These are phyloP conservation scores for Camellia oleifera DNA, from an alignment of 179 eudicot species.

Conservation along the genomic window DNA sequence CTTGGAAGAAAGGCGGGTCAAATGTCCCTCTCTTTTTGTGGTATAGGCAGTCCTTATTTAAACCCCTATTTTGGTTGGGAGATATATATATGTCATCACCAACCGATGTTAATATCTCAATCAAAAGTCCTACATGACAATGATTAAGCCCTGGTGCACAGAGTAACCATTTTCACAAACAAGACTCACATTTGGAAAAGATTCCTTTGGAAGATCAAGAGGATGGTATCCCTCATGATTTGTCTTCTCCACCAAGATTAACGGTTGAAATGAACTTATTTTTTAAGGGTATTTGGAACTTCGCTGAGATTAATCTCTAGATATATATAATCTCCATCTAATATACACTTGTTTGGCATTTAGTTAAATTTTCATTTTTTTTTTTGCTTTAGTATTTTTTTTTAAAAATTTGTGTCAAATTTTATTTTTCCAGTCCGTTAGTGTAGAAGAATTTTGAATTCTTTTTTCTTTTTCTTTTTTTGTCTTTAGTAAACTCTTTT, in stretches of 20 bases:
- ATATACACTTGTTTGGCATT: no score
- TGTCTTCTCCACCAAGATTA: slow-evolving; percentile 2
- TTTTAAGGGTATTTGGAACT: no score
- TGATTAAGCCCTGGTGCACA: not conserved
- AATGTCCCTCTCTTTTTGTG: slow-evolving; percentile 7
- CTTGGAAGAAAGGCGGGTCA: slow-evolving; percentile 14
- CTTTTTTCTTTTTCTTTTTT: no score
- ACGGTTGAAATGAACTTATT: not conserved
- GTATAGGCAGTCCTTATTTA: not conserved
- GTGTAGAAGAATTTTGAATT: no score
- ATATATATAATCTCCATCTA: no score
- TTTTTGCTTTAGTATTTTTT: no score
- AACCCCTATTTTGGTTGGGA: slow-evolving; percentile 3
- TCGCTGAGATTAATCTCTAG: no score
- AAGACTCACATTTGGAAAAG: not conserved
- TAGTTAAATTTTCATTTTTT: no score
- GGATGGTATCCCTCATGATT: not conserved
- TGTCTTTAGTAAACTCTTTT: no score
- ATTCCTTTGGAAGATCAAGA: slow-evolving; percentile 2
- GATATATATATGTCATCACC: not conserved
- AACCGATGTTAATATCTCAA: not conserved
- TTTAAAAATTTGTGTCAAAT: no score
- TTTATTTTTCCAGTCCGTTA: no score
- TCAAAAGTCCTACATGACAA: slow-evolving; percentile 1
- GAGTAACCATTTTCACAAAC: not conserved